These are phyloP conservation scores for Eimeria sp. DNA, from an alignment of 169 alveolate genomes.

Conservation along the genomic window DNA sequence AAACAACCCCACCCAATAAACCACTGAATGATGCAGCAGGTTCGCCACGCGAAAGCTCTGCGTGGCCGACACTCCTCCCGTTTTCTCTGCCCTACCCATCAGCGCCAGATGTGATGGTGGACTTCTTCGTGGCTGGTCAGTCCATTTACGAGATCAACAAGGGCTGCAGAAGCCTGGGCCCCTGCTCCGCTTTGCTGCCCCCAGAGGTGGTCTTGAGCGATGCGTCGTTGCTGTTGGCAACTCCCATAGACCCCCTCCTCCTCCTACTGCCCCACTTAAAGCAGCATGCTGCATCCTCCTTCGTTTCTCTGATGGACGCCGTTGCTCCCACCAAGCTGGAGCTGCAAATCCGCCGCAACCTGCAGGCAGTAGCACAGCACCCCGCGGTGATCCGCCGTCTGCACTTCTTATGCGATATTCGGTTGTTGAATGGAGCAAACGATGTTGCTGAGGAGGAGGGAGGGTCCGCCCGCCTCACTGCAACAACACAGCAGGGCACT, in stretches of 20 bases:
- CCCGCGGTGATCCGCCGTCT: slow-evolving; percentile 42
- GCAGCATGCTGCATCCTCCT: slow-evolving; percentile 35
- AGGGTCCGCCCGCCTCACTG: neutral
- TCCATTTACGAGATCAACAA: slow-evolving; percentile 35
- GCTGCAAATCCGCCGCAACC: slow-evolving; percentile 35
- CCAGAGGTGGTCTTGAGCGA: slow-evolving; percentile 50
- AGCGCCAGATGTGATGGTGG: slow-evolving; percentile 13
- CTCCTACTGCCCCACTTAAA: slow-evolving; percentile 52
- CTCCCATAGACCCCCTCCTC: slow-evolving; percentile 63
- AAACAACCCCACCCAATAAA: slow-evolving; percentile 42
- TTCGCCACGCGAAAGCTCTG: neutral
- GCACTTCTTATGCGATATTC: slow-evolving; percentile 30
- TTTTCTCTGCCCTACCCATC: slow-evolving; percentile 29
- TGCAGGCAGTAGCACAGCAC: slow-evolving; percentile 59
- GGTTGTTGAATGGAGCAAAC: neutral
- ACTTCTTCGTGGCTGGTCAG: slow-evolving; percentile 36
- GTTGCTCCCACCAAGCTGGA: slow-evolving; percentile 19
- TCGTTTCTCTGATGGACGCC: slow-evolving; percentile 48
- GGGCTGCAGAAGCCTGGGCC: slow-evolving; percentile 62
- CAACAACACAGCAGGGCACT: neutral
- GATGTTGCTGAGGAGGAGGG: neutral
- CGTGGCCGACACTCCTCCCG: slow-evolving; percentile 16
- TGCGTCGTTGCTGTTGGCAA: slow-evolving; percentile 51
- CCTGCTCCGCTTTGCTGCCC: slow-evolving; percentile 68
- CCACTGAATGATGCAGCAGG: neutral